These are phyloP conservation scores for Aspergillus carlsbadensis DNA, from an alignment of 495 filamentous ascomycete genomes.

Conservation along the genomic window DNA sequence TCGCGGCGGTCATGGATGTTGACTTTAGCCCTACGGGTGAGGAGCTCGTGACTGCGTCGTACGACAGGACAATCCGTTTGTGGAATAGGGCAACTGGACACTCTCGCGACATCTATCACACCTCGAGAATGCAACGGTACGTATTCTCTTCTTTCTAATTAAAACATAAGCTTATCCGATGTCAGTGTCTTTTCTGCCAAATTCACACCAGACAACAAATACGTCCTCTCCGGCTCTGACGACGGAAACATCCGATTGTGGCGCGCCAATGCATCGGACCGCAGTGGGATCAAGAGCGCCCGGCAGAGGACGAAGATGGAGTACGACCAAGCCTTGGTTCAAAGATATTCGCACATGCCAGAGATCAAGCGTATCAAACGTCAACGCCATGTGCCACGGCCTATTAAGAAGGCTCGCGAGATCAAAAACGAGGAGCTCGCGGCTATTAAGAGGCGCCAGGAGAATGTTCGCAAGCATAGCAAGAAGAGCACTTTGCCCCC, in stretches of 20 bases:
- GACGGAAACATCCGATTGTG: slow-evolving; percentile 94
- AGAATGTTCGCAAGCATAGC: slow-evolving; percentile 91
- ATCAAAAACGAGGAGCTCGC: slow-evolving; percentile 91
- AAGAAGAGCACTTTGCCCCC: slow-evolving; percentile 68
- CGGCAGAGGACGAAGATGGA: slow-evolving; percentile 83
- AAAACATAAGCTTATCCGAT: slow-evolving; percentile 1
- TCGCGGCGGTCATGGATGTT: slow-evolving; percentile 94
- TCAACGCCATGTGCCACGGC: slow-evolving; percentile 89
- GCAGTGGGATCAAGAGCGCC: slow-evolving; percentile 81
- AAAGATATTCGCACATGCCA: slow-evolving; percentile 92
- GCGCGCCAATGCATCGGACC: slow-evolving; percentile 82
- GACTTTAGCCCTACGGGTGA: slow-evolving; percentile 94
- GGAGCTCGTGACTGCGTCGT: slow-evolving; percentile 87
- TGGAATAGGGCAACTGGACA: slow-evolving; percentile 81
- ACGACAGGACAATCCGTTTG: slow-evolving; percentile 77
- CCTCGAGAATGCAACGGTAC: slow-evolving; percentile 88
- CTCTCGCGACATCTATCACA: slow-evolving; percentile 93
- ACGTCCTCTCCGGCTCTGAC: slow-evolving; percentile 81
- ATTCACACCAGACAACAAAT: slow-evolving; percentile 86
- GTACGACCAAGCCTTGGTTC: slow-evolving; percentile 81
- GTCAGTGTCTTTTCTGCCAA: slow-evolving; percentile 74
- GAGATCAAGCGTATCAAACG: slow-evolving; percentile 87
- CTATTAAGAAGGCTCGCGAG: slow-evolving; percentile 94
- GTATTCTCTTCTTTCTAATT: background rate
- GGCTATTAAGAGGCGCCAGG: slow-evolving; percentile 82